A percentile compares a stretch with the other conserved stretches of the same genome.
These are phyloP conservation scores for Trametes pubescens DNA, from an alignment of 1,284 basidiomycete species.

Conservation along the genomic window DNA sequence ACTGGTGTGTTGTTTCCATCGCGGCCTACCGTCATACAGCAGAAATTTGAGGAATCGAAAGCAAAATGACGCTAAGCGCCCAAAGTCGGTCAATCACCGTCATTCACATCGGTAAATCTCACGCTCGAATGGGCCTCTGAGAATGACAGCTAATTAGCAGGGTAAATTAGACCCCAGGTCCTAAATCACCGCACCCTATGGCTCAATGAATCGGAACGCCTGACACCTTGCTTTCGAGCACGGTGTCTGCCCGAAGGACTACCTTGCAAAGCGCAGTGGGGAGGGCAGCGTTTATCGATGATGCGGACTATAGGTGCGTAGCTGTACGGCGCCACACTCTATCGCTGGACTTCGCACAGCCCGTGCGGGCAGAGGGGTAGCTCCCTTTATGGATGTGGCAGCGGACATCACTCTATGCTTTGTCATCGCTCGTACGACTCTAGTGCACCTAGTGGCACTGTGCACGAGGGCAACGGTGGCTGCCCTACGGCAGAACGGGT, in stretches of 20 bases:
- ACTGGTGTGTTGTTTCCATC: too few relatives aligned
- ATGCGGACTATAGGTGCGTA: not conserved
- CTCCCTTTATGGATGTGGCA: not conserved
- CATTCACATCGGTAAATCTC: too few relatives aligned
- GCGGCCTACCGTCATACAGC: too few relatives aligned
- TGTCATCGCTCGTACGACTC: not conserved
- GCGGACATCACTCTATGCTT: slow-evolving; percentile 4
- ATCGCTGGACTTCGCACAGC: slow-evolving; percentile 8
- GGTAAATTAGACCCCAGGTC: too few relatives aligned
- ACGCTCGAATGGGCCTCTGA: too few relatives aligned
- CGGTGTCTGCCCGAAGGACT: slow-evolving; percentile 6
- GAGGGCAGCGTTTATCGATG: not conserved
- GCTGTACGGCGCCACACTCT: not conserved
- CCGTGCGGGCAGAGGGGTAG: slow-evolving; percentile 7
- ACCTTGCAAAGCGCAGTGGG: not conserved
- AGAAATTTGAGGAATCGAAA: too few relatives aligned
- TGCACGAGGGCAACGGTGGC: too few relatives aligned
- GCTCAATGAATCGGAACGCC: not conserved
- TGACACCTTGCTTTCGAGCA: slow-evolving; percentile 5
- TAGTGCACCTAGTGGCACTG: not conserved
- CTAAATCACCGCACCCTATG: too few relatives aligned
- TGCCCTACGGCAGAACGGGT: too few relatives aligned
- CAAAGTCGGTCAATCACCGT: too few relatives aligned
- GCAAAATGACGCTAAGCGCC: too few relatives aligned
- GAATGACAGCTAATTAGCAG: too few relatives aligned